Evolutionary conservation across 2,329 filamentous ascomycete genomes (phyloP), one percentile per base, ranked within the genome.

Genomic region (Penicillium sp.): DNA sequence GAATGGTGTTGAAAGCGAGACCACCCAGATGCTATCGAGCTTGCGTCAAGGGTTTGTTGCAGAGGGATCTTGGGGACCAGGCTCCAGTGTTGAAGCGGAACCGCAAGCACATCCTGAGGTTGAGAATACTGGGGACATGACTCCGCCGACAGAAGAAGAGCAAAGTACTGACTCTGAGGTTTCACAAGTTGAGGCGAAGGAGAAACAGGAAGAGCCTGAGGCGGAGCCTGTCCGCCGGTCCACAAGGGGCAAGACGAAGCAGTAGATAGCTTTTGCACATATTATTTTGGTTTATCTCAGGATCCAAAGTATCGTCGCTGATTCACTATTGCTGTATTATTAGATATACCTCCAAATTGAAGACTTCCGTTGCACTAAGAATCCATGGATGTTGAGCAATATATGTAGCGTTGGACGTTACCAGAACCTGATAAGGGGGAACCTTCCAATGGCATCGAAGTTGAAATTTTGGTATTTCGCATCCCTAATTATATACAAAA

Each of bases 1-100:
- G 78, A 99, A 99, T 71, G 93, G 93, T 0, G 85, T 90, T 67
- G 85, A 91, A 66, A 90, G 89, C 59, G 90, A 93, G 71, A 85
- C 87, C 9, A 85, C 86, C 64, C 86, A 88, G 69, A 88, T 93
- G 51, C 80, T 93, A 48, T 84, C 84, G 44, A 86, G 89, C 67
- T 84, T 91, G 22, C 74, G 77, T 53, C 64, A 65, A 33, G 60
- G 62, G 4, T 45, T 61, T 9, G 43, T 63, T 13, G 50, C 51
- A 9, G 62, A 66, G 21, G 59, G 57, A 6, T 52, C 65, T 7
- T 67, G 63, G 63, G 68, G 68, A 33, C 56, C 70, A 9, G 58
- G 67, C 13, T 61, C 64, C 3, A 61, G 58, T 11, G 54, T 58
- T 1, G 69, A 67, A 4, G 56, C 43, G 62, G 35, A 66, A 53